Percentiles rank a stretch among this genome's conserved stretches.
Conservation (phyloP, 805 yeast genomes). For the Nakazawaea laoshanensis region DNA sequence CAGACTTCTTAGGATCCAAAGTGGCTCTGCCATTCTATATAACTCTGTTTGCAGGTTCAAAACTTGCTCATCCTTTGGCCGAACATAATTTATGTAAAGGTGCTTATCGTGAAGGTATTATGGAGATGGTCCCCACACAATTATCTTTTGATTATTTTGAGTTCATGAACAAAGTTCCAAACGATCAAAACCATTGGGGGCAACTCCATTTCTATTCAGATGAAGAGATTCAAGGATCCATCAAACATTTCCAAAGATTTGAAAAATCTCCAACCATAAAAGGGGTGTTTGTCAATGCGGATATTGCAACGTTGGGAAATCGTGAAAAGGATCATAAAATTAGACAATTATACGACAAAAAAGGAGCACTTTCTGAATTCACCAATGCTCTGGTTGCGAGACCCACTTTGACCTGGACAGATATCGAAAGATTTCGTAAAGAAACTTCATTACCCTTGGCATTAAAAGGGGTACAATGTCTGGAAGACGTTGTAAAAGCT, state of each 20-base stretch:
- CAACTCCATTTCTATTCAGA: constrained; percentile 65
- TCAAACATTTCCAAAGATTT: constrained; percentile 48
- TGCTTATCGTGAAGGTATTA: constrained; percentile 51
- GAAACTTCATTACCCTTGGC: constrained; percentile 39
- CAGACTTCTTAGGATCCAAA: constrained; percentile 61
- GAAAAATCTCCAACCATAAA: constrained; percentile 45
- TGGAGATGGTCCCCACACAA: constrained; percentile 83
- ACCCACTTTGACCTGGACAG: constrained; percentile 50
- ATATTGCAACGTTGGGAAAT: constrained; percentile 78
- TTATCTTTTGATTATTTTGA: constrained; percentile 79
- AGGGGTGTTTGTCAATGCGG: constrained; percentile 79
- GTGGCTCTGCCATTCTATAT: constrained; percentile 73
- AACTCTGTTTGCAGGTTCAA: constrained; percentile 86
- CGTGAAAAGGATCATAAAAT: constrained; percentile 78
- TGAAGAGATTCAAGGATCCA: constrained; percentile 52
- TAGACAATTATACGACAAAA: constrained; percentile 43
- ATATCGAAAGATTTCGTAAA: constrained; percentile 43
- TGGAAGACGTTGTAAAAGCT: constrained; percentile 57
- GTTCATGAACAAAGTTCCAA: constrained; percentile 50
- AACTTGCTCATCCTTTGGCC: constrained; percentile 80
- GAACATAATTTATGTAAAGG: constrained; percentile 73
- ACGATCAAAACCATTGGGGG: constrained; percentile 67
- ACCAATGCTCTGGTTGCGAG: constrained; percentile 37
- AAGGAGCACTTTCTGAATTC: constrained; percentile 21
- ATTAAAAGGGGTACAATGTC: constrained; percentile 59